Base-by-base conservation (phyloP, 2,329 filamentous ascomycete genomes). In the Neoarthrinium moseri region DNA sequence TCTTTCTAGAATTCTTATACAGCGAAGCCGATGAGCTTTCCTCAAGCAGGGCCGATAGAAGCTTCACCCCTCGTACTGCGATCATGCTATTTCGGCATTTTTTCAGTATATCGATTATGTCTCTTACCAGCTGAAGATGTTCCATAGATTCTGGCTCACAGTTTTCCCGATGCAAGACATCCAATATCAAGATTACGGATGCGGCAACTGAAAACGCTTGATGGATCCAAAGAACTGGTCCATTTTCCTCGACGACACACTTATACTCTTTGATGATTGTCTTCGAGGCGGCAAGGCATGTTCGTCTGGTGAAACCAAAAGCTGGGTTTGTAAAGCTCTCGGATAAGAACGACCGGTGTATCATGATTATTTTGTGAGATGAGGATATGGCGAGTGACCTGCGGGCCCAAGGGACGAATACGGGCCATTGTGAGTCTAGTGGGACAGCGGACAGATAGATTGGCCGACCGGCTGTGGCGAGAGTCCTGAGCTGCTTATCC, bases 291-390 rank as follows among this genome's bases (percentile, higher is more conserved):
- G 66, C 62, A 11, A 68, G 54, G 39, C 66, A 70, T 1, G 65
- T 69, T 6, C 57, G 50, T 10, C 67, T 55, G 2, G 66, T 66
- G 12, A 64, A 63, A 18, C 44, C 52, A 37, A 41, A 41, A 12
- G 38, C 59, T 1, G 59, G 53, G 27, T 66, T 63, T 43, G 53
- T 61, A 54, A 61, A 60, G 44, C 55, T 66, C 21, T 57, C 58
- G 21, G 64, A 66, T 6, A 69, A 44, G 29, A 67, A 68, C 0
- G 62, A 59, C 3, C 67, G 60, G 47, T 70, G 67, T 17, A 70
- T 67, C 65, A 70, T 68, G 52, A 69, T 69, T 43, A 69, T 67
- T 47, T 70, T 69, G 46, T 69, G 64, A 2, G 61, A 60, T 2
- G 66, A 62, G 1, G 61, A 66, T 21, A 70, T 68, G 10, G 67